Conservation (phyloP, 352 stramenopile species). For the Thraustochytrium striatum region DNA sequence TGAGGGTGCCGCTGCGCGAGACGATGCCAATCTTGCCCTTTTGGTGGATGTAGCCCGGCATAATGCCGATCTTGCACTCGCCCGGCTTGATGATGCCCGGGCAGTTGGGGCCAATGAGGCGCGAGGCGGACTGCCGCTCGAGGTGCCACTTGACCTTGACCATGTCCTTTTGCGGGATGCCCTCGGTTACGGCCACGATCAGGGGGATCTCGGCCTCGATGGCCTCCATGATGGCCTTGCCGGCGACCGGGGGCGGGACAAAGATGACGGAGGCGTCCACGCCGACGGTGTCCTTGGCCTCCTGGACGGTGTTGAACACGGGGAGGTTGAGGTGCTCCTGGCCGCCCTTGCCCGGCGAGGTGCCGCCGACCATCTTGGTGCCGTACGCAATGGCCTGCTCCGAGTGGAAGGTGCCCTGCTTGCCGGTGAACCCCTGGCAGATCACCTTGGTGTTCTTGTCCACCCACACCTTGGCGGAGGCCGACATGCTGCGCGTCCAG, state of each 20-base stretch:
- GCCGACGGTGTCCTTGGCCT: conserved; percentile 67
- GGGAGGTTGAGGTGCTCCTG: conserved; percentile 92
- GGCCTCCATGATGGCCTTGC: conserved; percentile 95
- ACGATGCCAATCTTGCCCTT: conserved; percentile 97
- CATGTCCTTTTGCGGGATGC: conserved; percentile 99
- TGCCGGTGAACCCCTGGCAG: conserved; percentile 99
- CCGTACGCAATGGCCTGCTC: conserved; percentile 97
- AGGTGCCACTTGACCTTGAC: conserved; percentile 91
- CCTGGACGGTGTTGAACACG: conserved; percentile 96
- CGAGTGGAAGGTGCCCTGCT: conserved; percentile 98
- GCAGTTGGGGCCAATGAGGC: conserved; percentile 99
- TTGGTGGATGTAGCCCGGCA: conserved; percentile 98
- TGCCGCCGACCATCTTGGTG: conserved; percentile 97
- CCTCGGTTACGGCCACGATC: conserved; percentile 97
- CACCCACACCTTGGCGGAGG: conserved; percentile 98
- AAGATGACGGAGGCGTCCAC: conserved; percentile 98
- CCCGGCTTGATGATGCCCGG: conserved; percentile 99
- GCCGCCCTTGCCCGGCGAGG: conserved; percentile 97
- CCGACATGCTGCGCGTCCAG: conserved; percentile 58
- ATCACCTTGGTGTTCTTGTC: conserved; percentile 99
- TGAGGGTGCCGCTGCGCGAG: conserved; percentile 94
- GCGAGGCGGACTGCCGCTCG: conserved; percentile 82
- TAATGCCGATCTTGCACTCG: conserved; percentile 99
- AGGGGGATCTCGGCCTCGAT: conserved; percentile 86
- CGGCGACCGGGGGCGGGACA: conserved; percentile 95